Evolutionary conservation across 345 rosid genomes (phyloP), one percentile per base, ranked within the genome.

Genomic region (Hibiscus tridactylites): DNA sequence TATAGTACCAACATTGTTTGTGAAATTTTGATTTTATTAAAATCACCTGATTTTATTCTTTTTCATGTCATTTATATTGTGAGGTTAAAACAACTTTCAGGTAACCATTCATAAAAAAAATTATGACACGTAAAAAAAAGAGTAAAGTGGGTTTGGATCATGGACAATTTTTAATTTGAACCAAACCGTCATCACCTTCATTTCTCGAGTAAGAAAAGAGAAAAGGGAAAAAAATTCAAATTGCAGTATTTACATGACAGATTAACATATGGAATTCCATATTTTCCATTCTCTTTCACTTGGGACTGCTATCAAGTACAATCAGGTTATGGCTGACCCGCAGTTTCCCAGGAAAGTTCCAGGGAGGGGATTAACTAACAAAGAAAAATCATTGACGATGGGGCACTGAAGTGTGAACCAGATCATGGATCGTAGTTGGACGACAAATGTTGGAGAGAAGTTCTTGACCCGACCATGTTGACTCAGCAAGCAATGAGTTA

Each of bases 401-500:
- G 29, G 19, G 26, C 16, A 11, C 21, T 11, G 71, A 21, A 72
- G 59, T 24, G 50, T 63, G 71, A 11, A 84, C 77, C 47, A 87
- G 78, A 50, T 78, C 75, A 72, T 78, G 76, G 65, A 89, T 35
- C 9, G 77, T 24, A 4, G 70, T 66, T 2, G 89, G 89, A 49
- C 75, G 85, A 73, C 93, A 89, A n/a, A 89, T 84, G 65, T 74
- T 39, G 0, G 67, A 52, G 15, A 84, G 17, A 31, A 73, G 61
- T 15, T 0, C 39, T 28, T 74, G 70, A n/a, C 88, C 88, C 2
- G 80, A 81, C 93, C 93, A 89, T 9, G 82, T 83, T 37, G 91
- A 82, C 57, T 80, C 82, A 9, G 89, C 88, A 2, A 89, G 85
- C 76, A 82, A 78, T 16, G 81, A 63, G 80, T 87, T 85, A 47